Evolutionary conservation across 2,329 filamentous ascomycete genomes (phyloP).

Genomic region (Xylaria sp.): DNA sequence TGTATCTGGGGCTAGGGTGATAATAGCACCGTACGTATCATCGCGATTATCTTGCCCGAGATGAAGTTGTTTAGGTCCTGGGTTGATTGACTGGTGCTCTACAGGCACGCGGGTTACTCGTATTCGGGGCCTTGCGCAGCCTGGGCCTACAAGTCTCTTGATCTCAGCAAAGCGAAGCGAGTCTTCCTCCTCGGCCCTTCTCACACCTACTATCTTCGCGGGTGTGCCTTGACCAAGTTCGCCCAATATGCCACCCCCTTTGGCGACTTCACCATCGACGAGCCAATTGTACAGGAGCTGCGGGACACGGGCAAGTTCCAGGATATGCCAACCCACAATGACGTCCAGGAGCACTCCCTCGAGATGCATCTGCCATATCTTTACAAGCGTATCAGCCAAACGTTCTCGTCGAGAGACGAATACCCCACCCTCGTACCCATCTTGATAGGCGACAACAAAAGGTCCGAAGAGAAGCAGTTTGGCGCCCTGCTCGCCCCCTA

Average conservation of each 20-base stretch:
- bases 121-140: constrained; percentile 94
- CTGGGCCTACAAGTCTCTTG: constrained; percentile 91
- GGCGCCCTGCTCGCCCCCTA: constrained; percentile 81
- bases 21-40: constrained; percentile 87
- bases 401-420: constrained; percentile 58
- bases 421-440: constrained; percentile 86
- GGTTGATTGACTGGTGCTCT: constrained; percentile 28
- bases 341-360: constrained; percentile 88
- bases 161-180: constrained; percentile 83
- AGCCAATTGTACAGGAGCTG: constrained; percentile 61
- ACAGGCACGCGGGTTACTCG: constrained; percentile 89
- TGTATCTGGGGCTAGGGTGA: constrained; percentile 77
- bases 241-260: constrained; percentile 78
- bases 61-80: constrained; percentile 15
- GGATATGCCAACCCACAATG: constrained; percentile 71
- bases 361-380: constrained; percentile 98
- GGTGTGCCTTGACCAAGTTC: constrained; percentile 80
- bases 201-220: constrained; percentile 83
- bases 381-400: constrained; percentile 74
- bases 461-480: constrained; percentile 71
- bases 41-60: constrained; percentile 26
- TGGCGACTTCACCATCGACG: constrained; percentile 75
- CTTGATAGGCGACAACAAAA: constrained; percentile 79
- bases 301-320: constrained; percentile 64
- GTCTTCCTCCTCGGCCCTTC: constrained; percentile 94